Evolutionary conservation across 1,284 basidiomycete species (phyloP).

Genomic region (Ustilago esculenta): DNA sequence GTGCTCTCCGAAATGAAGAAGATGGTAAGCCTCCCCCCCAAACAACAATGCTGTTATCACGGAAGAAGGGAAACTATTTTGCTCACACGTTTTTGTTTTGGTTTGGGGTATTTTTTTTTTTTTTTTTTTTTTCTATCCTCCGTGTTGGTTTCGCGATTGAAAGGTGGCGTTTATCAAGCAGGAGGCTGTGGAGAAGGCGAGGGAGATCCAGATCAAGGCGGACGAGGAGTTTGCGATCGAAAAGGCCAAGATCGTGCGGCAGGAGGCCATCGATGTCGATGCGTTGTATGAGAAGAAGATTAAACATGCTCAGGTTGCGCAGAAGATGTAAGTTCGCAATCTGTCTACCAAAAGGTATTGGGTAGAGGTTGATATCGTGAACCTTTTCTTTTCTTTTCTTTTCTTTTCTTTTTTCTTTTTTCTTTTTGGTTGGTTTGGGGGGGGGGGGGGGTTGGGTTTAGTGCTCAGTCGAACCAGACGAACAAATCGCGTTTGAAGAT

Average conservation of each 20-base stretch:
- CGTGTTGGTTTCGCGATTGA: not conserved
- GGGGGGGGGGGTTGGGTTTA: slow-evolving; percentile 69
- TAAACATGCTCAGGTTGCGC: slow-evolving; percentile 62
- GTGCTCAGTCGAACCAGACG: slow-evolving; percentile 92
- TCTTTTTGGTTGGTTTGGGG: too few species aligned
- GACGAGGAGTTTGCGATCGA: slow-evolving; percentile 67
- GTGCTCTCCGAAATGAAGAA: slow-evolving; percentile 98
- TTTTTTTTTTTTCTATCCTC: not conserved
- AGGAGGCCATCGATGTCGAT: slow-evolving; percentile 64
- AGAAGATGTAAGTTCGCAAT: slow-evolving; percentile 67
- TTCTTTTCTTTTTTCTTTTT: not conserved
- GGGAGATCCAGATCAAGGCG: slow-evolving; percentile 67
- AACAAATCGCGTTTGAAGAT: slow-evolving; percentile 91
- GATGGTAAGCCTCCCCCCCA: slow-evolving; percentile 82
- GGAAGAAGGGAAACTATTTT: too few species aligned
- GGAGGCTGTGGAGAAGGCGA: slow-evolving; percentile 66
- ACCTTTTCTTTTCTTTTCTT: too few species aligned
- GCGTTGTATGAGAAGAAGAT: slow-evolving; percentile 64
- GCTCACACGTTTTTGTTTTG: too few species aligned
- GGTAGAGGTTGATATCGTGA: too few species aligned
- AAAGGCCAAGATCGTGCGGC: slow-evolving; percentile 66
- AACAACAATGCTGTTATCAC: too few species aligned
- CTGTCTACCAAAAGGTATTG: too few species aligned
- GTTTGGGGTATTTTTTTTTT: too few species aligned
- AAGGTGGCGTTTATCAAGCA: slow-evolving; percentile 67